Percentiles rank a stretch among this genome's conserved stretches.
phyloP scores from a whole-genome alignment of 371 early-diverging fungal genomes.

The Zychaea mexicana region DNA sequence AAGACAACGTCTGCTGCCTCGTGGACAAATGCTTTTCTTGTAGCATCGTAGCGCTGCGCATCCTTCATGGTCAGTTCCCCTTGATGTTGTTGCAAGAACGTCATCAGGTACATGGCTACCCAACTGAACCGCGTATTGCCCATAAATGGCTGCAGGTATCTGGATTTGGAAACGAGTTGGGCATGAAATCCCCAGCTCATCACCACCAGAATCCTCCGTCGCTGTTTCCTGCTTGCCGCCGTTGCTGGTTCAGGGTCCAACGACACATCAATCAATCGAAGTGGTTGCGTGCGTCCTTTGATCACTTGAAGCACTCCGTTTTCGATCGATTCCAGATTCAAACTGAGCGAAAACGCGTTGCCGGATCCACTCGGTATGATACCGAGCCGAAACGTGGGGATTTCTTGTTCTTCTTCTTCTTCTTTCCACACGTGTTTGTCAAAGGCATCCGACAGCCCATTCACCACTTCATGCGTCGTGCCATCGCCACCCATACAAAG shows the following conservation, averaged over 20 bases:
- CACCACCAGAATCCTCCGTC: conserved; percentile 35
- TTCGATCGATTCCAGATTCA: conserved; percentile 25
- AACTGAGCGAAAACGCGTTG: conserved; percentile 46
- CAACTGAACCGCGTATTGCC: conserved; percentile 45
- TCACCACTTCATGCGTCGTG: conserved; percentile 47
- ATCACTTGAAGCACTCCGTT: conserved; percentile 40
- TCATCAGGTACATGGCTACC: conserved; percentile 36
- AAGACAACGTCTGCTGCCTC: neutral
- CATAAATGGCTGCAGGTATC: conserved; percentile 37
- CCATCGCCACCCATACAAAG: conserved; percentile 54
- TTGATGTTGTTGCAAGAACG: conserved; percentile 32
- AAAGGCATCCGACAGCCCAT: conserved; percentile 38
- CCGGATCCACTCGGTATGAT: conserved; percentile 49
- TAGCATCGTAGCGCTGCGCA: conserved; percentile 15
- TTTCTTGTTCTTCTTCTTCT: neutral
- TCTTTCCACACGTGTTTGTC: neutral
- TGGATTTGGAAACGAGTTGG: conserved; percentile 46
- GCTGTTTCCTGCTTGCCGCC: neutral
- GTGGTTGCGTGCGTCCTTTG: conserved; percentile 27
- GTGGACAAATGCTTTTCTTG: neutral
- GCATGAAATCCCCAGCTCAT: conserved; percentile 58
- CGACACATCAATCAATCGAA: conserved; percentile 32
- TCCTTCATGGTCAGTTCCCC: conserved; percentile 32
- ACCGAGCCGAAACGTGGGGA: conserved; percentile 28
- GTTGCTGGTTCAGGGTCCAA: conserved; percentile 23